phyloP scores from a whole-genome alignment of 2,329 filamentous ascomycete species.

The Exophiala oligosperma region DNA sequence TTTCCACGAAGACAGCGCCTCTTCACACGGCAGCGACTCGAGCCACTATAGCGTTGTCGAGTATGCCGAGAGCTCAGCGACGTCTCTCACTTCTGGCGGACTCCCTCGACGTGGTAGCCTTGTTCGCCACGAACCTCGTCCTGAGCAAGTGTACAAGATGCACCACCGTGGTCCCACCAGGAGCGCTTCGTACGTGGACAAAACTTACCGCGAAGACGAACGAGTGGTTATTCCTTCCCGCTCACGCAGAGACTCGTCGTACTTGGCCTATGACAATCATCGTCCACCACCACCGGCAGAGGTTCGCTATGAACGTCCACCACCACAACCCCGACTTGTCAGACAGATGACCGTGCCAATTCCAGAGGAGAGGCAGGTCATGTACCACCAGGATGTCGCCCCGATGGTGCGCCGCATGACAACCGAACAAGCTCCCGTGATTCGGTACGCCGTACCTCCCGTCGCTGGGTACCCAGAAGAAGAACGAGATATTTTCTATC shows the following conservation, averaged over 20 bases:
- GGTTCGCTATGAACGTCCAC: slow-evolving; percentile 13
- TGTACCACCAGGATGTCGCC: slow-evolving; percentile 6
- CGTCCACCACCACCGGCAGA: slow-evolving; percentile 8
- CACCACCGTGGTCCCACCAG: slow-evolving; percentile 17
- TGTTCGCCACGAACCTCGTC: slow-evolving; percentile 6
- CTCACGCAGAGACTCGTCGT: slow-evolving; percentile 7
- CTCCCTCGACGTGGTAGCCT: slow-evolving; percentile 23
- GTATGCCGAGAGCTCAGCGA: slow-evolving; percentile 21
- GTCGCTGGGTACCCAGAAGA: background rate
- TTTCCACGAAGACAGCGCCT: slow-evolving; percentile 14
- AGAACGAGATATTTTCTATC: slow-evolving; percentile 1
- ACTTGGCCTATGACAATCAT: slow-evolving; percentile 3
- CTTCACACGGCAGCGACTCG: slow-evolving; percentile 21
- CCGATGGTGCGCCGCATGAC: background rate
- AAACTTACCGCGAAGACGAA: slow-evolving; percentile 17
- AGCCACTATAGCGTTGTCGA: slow-evolving; percentile 22
- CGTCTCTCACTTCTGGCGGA: slow-evolving; percentile 18
- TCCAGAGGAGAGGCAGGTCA: slow-evolving; percentile 17
- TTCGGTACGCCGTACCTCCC: background rate
- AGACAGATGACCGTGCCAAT: slow-evolving; percentile 14
- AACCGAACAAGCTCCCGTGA: background rate
- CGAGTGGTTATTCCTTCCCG: slow-evolving; percentile 7
- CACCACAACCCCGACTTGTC: slow-evolving; percentile 5
- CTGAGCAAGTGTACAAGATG: slow-evolving; percentile 19
- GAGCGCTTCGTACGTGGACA: slow-evolving; percentile 17